phyloP scores from a whole-genome alignment of 176 grass and related monocot species.

The Hordeum marinum region DNA sequence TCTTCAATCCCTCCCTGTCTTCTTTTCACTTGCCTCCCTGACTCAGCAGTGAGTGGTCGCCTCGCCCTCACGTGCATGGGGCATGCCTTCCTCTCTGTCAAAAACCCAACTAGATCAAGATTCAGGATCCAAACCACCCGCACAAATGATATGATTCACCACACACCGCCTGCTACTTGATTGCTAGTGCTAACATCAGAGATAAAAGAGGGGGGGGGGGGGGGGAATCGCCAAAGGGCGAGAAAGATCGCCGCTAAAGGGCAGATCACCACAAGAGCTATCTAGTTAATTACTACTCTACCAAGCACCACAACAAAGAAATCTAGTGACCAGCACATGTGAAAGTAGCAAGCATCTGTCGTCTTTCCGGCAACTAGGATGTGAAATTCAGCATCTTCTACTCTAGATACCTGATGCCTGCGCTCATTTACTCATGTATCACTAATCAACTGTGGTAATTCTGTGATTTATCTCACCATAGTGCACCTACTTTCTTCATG shows the following conservation, averaged over 20 bases:
- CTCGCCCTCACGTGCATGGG: constrained; percentile 27
- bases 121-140: constrained; percentile 35
- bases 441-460: background rate
- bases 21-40: constrained; percentile 24
- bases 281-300: background rate
- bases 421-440: background rate
- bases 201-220: background rate
- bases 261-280: background rate
- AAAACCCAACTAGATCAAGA: constrained; percentile 33
- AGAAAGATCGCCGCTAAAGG: background rate
- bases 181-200: background rate
- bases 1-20: constrained; percentile 34
- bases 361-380: background rate
- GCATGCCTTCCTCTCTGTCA: constrained; percentile 33
- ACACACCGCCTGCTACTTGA: too few species aligned
- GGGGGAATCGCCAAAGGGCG: background rate
- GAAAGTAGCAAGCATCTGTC: constrained; percentile 6
- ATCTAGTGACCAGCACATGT: background rate
- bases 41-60: constrained; percentile 25
- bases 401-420: background rate
- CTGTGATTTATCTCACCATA: background rate
- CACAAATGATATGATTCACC: constrained; percentile 3
- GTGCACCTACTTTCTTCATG: background rate
- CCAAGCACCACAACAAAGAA: background rate
- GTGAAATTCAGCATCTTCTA: constrained; percentile 22